phyloP scores from a whole-genome alignment of 192 early-diverging fungal genomes.

The Coemansia sp. region DNA sequence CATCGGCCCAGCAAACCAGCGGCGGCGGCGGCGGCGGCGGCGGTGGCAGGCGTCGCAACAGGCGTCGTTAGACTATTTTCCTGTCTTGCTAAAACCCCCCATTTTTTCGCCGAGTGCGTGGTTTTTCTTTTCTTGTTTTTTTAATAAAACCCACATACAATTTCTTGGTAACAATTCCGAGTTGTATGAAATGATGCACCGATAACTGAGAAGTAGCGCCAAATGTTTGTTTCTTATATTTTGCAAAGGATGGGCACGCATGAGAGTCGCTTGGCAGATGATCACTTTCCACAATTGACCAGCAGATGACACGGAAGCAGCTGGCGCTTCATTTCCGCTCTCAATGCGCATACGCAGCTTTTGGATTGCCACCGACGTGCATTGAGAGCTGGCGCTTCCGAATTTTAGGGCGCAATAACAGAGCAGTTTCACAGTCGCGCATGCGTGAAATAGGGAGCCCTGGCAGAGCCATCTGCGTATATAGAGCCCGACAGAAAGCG shows the following conservation, averaged over 20 bases:
- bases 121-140: too few relatives aligned
- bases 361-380: conserved; percentile 8
- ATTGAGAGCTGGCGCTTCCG: not conserved
- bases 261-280: not conserved
- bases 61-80: not conserved
- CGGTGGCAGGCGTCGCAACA: conserved; percentile 21
- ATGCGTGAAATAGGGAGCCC: too few relatives aligned
- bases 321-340: conserved; percentile 4
- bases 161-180: too few relatives aligned
- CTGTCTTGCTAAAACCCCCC: not conserved
- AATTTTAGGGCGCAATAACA: not conserved
- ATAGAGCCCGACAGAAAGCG: too few relatives aligned
- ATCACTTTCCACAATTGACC: not conserved
- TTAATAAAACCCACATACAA: too few relatives aligned
- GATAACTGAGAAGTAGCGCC: too few relatives aligned
- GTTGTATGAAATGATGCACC: too few relatives aligned
- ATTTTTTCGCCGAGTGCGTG: not conserved
- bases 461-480: too few relatives aligned
- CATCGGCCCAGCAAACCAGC: conserved; percentile 3
- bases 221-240: too few relatives aligned
- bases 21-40: conserved; percentile 18
- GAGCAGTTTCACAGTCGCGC: not conserved
- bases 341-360: not conserved
- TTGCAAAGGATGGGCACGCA: not conserved
- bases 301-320: not conserved